Evolutionary conservation across 1,284 basidiomycete species (phyloP).

Genomic region (Chiua sp.): DNA sequence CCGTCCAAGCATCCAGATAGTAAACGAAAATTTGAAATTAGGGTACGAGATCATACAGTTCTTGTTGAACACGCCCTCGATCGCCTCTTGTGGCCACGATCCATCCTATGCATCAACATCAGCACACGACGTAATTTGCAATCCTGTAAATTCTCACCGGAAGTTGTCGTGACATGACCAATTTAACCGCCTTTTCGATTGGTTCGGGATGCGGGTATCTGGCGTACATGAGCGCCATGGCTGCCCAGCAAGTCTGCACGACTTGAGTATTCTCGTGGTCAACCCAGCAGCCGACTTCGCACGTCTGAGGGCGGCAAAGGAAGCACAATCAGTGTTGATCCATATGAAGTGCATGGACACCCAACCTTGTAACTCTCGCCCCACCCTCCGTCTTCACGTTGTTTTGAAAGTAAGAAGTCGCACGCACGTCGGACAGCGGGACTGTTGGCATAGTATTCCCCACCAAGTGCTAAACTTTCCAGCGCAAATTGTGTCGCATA

Average conservation of each 20-base stretch:
- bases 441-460: slow-evolving; percentile 90
- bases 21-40: slow-evolving; percentile 96
- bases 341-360: neutral
- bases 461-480: slow-evolving; percentile 89
- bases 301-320: slow-evolving; percentile 62
- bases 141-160: slow-evolving; percentile 50
- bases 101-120: slow-evolving; percentile 67
- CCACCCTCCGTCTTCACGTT: slow-evolving; percentile 96
- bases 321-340: neutral
- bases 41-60: slow-evolving; percentile 94
- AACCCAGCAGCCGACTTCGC: slow-evolving; percentile 83
- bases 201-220: slow-evolving; percentile 82
- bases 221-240: slow-evolving; percentile 92
- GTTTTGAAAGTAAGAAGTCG: slow-evolving; percentile 84
- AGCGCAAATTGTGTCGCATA: slow-evolving; percentile 97
- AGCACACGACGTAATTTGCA: slow-evolving; percentile 5
- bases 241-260: slow-evolving; percentile 95
- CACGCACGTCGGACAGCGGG: slow-evolving; percentile 77
- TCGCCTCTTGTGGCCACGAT: slow-evolving; percentile 95
- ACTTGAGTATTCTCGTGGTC: slow-evolving; percentile 89
- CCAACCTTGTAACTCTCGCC: slow-evolving; percentile 96
- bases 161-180: slow-evolving; percentile 92
- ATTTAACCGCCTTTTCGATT: slow-evolving; percentile 78
- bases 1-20: slow-evolving; percentile 89
- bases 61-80: slow-evolving; percentile 95